These are phyloP conservation scores for Saturnispora dispora DNA, from an alignment of 805 yeast genomes.

Conservation along the genomic window DNA sequence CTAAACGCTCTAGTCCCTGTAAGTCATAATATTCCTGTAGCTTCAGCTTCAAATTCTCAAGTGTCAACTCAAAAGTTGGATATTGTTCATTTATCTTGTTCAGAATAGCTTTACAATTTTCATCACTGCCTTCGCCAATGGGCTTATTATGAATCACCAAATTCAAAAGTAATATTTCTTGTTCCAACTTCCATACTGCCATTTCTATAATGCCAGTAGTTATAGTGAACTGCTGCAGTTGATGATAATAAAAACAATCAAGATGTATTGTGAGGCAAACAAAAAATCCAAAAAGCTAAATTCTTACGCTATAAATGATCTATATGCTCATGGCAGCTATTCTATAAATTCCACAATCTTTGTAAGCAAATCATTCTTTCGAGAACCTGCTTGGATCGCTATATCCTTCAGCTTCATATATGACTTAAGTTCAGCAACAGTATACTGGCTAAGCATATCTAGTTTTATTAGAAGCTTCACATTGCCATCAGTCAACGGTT, in stretches of 20 bases:
- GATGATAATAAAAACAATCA: neutral
- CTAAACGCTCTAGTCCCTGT: slow-evolving; percentile 21
- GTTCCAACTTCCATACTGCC: slow-evolving; percentile 19
- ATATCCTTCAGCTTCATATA: slow-evolving; percentile 31
- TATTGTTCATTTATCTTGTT: slow-evolving; percentile 17
- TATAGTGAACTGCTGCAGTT: neutral
- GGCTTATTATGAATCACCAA: slow-evolving; percentile 25
- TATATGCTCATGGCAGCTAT: neutral
- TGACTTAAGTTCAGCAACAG: slow-evolving; percentile 34
- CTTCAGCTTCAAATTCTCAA: slow-evolving; percentile 13
- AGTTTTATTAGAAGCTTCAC: neutral
- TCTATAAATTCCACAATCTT: slow-evolving; percentile 28
- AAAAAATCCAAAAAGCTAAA: neutral
- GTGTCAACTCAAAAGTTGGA: slow-evolving; percentile 11
- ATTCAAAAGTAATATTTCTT: slow-evolving; percentile 18
- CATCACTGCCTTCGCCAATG: slow-evolving; percentile 17
- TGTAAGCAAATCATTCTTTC: slow-evolving; percentile 35
- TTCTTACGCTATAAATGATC: neutral
- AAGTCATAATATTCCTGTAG: slow-evolving; percentile 23
- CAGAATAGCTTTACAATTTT: slow-evolving; percentile 12
- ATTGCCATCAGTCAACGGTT: neutral
- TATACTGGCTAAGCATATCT: slow-evolving; percentile 23
- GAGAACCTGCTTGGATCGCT: slow-evolving; percentile 29
- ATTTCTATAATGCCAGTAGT: neutral
- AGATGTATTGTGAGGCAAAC: neutral